A percentile compares a stretch with the other conserved stretches of the same genome.
Evolutionary conservation across 306 rosid species (phyloP).

Genomic region (Alnus rubra): DNA sequence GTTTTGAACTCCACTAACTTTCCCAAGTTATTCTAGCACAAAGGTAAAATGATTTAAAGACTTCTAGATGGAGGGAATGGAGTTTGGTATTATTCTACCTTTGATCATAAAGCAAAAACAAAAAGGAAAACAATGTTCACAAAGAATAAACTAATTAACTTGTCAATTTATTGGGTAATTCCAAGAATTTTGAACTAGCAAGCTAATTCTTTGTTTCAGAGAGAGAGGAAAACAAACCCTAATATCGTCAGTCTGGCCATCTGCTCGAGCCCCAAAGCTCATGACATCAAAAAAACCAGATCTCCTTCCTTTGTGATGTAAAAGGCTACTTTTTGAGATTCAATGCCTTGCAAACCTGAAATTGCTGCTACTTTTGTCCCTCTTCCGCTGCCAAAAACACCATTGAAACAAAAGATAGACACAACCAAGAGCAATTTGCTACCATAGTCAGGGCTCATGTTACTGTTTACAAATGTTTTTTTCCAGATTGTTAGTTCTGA

Average conservation of each 20-base stretch:
- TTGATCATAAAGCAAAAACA: not conserved
- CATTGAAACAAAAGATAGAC: slow-evolving; percentile 18
- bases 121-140: not conserved
- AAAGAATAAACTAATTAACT: not conserved
- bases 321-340: slow-evolving; percentile 20
- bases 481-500: not conserved
- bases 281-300: slow-evolving; percentile 32
- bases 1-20: slow-evolving; percentile 1
- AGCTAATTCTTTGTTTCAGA: not conserved
- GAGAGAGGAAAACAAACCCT: slow-evolving; percentile 21
- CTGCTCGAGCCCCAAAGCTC: slow-evolving; percentile 51
- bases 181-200: not conserved
- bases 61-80: not conserved
- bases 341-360: not conserved
- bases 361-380: not conserved
- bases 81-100: not conserved
- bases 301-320: slow-evolving; percentile 9
- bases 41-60: not conserved
- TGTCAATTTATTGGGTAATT: not conserved
- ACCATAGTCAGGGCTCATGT: slow-evolving; percentile 28
- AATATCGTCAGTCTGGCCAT: slow-evolving; percentile 46
- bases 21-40: not conserved
- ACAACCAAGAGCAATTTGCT: slow-evolving; percentile 26
- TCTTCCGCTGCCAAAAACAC: slow-evolving; percentile 25
- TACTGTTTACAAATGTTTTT: slow-evolving; percentile 11